Evolutionary conservation across 345 rosid species (phyloP).

Genomic region (Litchi chinensis): DNA sequence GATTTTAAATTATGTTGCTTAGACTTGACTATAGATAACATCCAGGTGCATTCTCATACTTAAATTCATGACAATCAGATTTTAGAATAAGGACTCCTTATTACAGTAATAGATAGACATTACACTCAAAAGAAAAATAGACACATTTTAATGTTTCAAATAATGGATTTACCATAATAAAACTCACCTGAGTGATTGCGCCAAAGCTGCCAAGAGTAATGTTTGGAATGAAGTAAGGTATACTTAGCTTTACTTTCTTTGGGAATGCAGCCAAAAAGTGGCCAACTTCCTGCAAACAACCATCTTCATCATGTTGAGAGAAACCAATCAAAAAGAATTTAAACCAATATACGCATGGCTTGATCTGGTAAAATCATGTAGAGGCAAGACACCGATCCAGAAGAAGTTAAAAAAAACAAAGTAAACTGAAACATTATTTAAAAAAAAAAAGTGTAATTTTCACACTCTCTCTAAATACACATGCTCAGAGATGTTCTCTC

Average conservation of each 20-base stretch:
- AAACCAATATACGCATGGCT: neutral
- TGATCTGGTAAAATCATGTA: neutral
- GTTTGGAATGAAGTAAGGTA: conserved; percentile 93
- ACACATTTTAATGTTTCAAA: conserved; percentile 10
- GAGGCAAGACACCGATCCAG: neutral
- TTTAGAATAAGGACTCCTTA: neutral
- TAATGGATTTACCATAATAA: conserved; percentile 18
- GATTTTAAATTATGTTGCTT: neutral
- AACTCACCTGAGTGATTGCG: conserved; percentile 83
- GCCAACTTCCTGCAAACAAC: conserved; percentile 73
- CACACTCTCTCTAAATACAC: neutral
- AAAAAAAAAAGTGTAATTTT: neutral
- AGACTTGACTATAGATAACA: neutral
- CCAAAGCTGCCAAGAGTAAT: conserved; percentile 98
- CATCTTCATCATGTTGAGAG: conserved; percentile 23
- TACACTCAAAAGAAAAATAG: conserved; percentile 3
- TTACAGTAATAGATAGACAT: neutral
- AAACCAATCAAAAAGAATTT: neutral
- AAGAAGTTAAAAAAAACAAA: neutral
- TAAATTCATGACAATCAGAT: neutral
- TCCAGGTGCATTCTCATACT: neutral
- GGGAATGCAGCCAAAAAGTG: conserved; percentile 92
- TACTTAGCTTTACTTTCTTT: conserved; percentile 87
- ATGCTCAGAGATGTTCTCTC: neutral
- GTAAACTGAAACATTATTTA: neutral